A percentile compares a stretch with the other conserved stretches of the same genome.
These are phyloP conservation scores for Leptographium radiaticola DNA, from an alignment of 2,329 filamentous ascomycete species.

Conservation along the genomic window DNA sequence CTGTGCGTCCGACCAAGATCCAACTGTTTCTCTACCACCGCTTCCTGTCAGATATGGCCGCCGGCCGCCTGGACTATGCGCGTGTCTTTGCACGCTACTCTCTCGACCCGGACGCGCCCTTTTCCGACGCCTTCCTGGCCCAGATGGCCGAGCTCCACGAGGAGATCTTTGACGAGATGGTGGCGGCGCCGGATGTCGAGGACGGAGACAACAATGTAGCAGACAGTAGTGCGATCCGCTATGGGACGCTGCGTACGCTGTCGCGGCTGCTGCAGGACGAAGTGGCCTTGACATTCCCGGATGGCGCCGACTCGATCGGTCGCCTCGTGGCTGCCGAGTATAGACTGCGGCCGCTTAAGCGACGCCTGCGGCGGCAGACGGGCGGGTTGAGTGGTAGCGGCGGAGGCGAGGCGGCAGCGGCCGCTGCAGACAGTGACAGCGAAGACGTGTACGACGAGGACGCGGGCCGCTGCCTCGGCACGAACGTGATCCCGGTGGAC, in stretches of 20 bases:
- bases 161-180: conserved; percentile 42
- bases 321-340: conserved; percentile 41
- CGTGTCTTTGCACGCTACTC: conserved; percentile 59
- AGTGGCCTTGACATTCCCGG: conserved; percentile 37
- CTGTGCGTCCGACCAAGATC: conserved; percentile 63
- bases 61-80: conserved; percentile 55
- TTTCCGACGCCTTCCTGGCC: conserved; percentile 69
- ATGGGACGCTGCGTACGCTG: conserved; percentile 34
- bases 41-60: conserved; percentile 64
- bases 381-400: neutral
- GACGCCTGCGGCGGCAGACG: neutral
- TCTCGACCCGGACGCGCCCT: conserved; percentile 49
- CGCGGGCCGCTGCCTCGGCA: conserved; percentile 31
- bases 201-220: conserved; percentile 7
- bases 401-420: neutral
- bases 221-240: conserved; percentile 22
- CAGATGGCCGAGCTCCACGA: conserved; percentile 60
- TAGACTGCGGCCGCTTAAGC: conserved; percentile 16
- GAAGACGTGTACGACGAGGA: conserved; percentile 18
- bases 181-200: conserved; percentile 2
- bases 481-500: conserved; percentile 53
- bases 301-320: conserved; percentile 33
- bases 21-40: conserved; percentile 86
- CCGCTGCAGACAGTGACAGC: neutral
- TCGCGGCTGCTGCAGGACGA: conserved; percentile 32